Conservation (phyloP, 2,329 filamentous ascomycete genomes). For the Aspergillus brasiliensis region DNA sequence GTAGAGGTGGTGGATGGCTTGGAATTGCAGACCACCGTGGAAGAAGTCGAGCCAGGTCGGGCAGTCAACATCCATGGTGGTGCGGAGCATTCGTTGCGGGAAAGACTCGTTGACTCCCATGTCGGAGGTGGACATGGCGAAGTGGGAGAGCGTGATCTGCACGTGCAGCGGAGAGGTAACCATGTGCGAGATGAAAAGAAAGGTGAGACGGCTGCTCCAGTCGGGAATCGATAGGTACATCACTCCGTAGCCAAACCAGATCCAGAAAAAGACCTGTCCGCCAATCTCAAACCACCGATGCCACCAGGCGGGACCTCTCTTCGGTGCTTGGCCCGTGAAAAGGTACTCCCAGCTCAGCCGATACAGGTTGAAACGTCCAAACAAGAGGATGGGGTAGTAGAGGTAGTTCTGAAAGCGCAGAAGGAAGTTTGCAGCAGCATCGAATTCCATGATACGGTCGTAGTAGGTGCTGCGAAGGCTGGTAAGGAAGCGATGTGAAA, state of each 20-base stretch:
- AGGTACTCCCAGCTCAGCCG: conserved; percentile 78
- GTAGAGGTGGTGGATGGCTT: conserved; percentile 84
- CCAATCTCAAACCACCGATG: conserved; percentile 77
- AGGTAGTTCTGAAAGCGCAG: conserved; percentile 76
- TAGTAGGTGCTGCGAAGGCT: conserved; percentile 80
- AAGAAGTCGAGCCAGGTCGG: conserved; percentile 86
- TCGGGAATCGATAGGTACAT: conserved; percentile 73
- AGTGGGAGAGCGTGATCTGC: conserved; percentile 89
- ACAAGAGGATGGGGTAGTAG: conserved; percentile 78
- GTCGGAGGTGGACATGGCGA: conserved; percentile 89
- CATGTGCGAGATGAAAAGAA: conserved; percentile 78
- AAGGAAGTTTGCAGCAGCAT: conserved; percentile 69
- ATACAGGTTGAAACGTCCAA: conserved; percentile 89
- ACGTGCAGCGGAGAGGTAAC: conserved; percentile 80
- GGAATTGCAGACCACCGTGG: conserved; percentile 86
- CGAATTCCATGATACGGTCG: conserved; percentile 76
- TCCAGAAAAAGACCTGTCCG: conserved; percentile 81
- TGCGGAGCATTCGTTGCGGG: conserved; percentile 85
- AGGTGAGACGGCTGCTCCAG: conserved; percentile 69
- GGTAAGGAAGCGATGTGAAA: conserved; percentile 77
- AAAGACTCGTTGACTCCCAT: conserved; percentile 83
- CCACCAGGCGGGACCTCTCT: conserved; percentile 78
- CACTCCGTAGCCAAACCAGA: conserved; percentile 81
- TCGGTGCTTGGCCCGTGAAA: conserved; percentile 68
- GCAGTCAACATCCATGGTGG: conserved; percentile 91